Evolutionary conservation across 805 yeast species (phyloP), one percentile per base, ranked within the genome.

Genomic region (Ogataea paraovalis): DNA sequence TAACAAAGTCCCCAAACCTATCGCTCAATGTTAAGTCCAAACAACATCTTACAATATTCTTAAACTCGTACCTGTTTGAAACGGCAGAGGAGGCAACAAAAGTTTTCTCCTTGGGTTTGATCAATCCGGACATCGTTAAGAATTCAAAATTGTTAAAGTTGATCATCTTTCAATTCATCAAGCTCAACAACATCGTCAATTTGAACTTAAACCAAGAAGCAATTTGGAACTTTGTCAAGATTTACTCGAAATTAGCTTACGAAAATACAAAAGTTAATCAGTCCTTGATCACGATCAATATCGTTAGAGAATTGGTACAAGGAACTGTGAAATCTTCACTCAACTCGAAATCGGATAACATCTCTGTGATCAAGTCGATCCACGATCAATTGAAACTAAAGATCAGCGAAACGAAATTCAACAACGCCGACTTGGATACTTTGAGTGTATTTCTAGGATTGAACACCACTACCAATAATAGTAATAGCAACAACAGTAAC

Each of bases 61-160:
- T 85, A 44, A 76, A 76, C 59, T 72, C 75, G 8, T 86, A 77
- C 56, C 62, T 86, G 2, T 67, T 63, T 42, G 94, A 86, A 59
- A 78, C 83, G 6, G 71, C 83, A 2, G 77, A 73, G 22, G 92
- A 86, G 52, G 66, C 78, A 25, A 73, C 78, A 7, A 78, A 76
- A 60, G 73, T 85, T 2, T 74, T 85, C 40, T 81, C 90, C 1
- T 64, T 86, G 37, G 95, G 95, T 1, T 78, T 84, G 25, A 80
- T 82, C 44, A 86, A 86, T 57, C 82, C 83, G 3, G 88, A 83
- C 43, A 87, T 86, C 33, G 64, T 71, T 12, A 69, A 67, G 44
- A 82, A 83, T 56, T 74, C 81, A 37, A 69, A 69, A 9, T 44
- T 62, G 1, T 62, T 86, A 39, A 72, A 82, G 57, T 62, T 72